Evolutionary conservation across 495 filamentous ascomycete genomes (phyloP).

Genomic region (Xylaria bambusicola): DNA sequence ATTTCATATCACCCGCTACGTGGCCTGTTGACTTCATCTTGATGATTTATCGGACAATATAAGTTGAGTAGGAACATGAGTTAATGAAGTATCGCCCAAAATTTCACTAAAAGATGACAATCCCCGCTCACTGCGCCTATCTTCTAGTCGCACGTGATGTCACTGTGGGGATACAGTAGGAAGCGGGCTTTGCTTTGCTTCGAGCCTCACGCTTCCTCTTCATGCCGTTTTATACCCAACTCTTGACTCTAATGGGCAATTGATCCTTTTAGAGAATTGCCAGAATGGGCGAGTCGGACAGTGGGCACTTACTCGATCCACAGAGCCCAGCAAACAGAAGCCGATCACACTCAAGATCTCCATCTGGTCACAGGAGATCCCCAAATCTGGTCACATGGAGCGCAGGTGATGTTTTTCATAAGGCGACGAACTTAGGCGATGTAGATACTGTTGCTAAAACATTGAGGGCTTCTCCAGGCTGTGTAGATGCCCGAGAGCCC

Average conservation of each 20-base stretch:
- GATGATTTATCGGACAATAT: neutral
- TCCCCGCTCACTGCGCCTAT: no score
- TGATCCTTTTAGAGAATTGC: neutral
- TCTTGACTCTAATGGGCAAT: no score
- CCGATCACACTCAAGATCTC: neutral
- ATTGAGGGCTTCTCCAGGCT: neutral
- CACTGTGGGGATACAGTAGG: neutral
- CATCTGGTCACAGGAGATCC: neutral
- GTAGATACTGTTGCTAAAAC: neutral
- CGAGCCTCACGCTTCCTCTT: no score
- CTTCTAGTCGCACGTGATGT: no score
- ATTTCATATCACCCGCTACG: slow-evolving; percentile 2
- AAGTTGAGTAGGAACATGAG: no score
- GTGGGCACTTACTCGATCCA: neutral
- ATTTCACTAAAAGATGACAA: no score
- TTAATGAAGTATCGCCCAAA: no score
- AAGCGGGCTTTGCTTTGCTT: no score
- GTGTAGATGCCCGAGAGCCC: slow-evolving; percentile 44
- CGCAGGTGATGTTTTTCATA: neutral
- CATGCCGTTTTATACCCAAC: no score
- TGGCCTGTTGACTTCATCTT: neutral
- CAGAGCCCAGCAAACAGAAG: no score
- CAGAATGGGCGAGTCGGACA: neutral
- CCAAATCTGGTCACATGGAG: neutral
- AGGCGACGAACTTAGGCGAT: neutral